Evolutionary conservation across 2,329 filamentous ascomycete genomes (phyloP).

Genomic region (Hypoxylon sp.): DNA sequence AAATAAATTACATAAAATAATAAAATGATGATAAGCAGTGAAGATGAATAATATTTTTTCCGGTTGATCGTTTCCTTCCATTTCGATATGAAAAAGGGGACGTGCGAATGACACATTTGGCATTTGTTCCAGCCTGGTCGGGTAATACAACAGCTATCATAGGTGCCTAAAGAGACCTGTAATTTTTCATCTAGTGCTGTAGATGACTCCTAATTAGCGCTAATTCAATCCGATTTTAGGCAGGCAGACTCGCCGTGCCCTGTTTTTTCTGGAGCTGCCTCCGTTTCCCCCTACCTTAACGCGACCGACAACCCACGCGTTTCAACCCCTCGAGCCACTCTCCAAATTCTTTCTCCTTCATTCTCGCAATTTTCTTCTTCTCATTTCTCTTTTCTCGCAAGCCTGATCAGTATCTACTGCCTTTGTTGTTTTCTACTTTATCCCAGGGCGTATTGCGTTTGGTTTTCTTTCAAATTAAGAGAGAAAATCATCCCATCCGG

Average conservation of each 20-base stretch:
- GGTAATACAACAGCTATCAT: neutral
- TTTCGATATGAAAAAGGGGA: neutral
- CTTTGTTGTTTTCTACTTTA: neutral
- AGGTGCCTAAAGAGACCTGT: neutral
- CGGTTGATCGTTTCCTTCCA: conserved; percentile 17
- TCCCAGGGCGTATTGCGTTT: neutral
- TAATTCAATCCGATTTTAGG: too few species aligned
- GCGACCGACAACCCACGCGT: neutral
- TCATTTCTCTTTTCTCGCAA: neutral
- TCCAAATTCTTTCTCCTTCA: neutral
- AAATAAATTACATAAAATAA: neutral
- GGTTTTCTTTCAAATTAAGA: neutral
- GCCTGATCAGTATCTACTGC: neutral
- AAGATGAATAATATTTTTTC: neutral
- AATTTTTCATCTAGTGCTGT: too few species aligned
- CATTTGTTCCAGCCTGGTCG: neutral
- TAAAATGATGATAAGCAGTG: conserved; percentile 6
- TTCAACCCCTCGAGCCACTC: neutral
- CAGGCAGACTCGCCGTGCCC: too few species aligned
- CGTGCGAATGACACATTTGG: conserved; percentile 4
- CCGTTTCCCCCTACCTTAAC: conserved; percentile 3
- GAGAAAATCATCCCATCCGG: neutral
- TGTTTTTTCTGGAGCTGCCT: conserved; percentile 9
- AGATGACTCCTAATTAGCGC: too few species aligned
- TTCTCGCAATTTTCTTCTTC: too few species aligned